Percentiles rank a stretch among this genome's conserved stretches.
Conservation (phyloP, 495 filamentous ascomycete genomes). For the Talaromyces wortmannii region DNA sequence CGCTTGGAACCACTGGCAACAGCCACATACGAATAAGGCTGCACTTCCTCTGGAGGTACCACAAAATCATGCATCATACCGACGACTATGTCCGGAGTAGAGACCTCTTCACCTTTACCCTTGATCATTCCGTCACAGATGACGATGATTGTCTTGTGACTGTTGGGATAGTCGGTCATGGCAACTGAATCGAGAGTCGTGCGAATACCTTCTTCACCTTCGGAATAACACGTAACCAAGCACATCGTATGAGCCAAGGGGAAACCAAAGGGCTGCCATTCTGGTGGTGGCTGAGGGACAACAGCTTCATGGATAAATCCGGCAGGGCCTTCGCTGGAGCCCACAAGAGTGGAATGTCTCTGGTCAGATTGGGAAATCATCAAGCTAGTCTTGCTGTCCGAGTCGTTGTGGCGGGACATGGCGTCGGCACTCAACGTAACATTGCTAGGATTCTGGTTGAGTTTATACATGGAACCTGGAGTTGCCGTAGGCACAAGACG, state of each 20-base stretch:
- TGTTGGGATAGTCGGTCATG: slow-evolving; percentile 97
- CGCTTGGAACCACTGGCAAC: slow-evolving; percentile 94
- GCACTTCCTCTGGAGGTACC: slow-evolving; percentile 69
- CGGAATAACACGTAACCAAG: slow-evolving; percentile 95
- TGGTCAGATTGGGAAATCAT: slow-evolving; percentile 28
- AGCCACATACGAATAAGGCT: slow-evolving; percentile 90
- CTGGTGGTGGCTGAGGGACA: slow-evolving; percentile 93
- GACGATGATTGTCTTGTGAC: slow-evolving; percentile 92
- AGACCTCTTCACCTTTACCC: slow-evolving; percentile 78
- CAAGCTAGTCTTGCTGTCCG: slow-evolving; percentile 47
- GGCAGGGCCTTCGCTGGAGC: slow-evolving; percentile 72
- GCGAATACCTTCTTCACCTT: slow-evolving; percentile 86
- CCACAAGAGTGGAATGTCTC: slow-evolving; percentile 47
- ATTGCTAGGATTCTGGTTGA: slow-evolving; percentile 60
- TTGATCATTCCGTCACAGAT: slow-evolving; percentile 98
- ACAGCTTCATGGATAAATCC: slow-evolving; percentile 95
- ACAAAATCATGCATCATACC: slow-evolving; percentile 93
- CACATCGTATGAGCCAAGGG: slow-evolving; percentile 91
- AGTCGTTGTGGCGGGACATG: slow-evolving; percentile 24
- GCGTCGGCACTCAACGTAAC: slow-evolving; percentile 43
- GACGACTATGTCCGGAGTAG: slow-evolving; percentile 86
- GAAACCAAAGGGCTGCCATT: slow-evolving; percentile 95
- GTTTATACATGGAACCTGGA: slow-evolving; percentile 54
- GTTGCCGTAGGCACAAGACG: slow-evolving; percentile 58
- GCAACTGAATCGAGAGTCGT: slow-evolving; percentile 95